These are phyloP conservation scores for Amphichorda felina DNA, from an alignment of 2,329 filamentous ascomycete species.

Conservation along the genomic window DNA sequence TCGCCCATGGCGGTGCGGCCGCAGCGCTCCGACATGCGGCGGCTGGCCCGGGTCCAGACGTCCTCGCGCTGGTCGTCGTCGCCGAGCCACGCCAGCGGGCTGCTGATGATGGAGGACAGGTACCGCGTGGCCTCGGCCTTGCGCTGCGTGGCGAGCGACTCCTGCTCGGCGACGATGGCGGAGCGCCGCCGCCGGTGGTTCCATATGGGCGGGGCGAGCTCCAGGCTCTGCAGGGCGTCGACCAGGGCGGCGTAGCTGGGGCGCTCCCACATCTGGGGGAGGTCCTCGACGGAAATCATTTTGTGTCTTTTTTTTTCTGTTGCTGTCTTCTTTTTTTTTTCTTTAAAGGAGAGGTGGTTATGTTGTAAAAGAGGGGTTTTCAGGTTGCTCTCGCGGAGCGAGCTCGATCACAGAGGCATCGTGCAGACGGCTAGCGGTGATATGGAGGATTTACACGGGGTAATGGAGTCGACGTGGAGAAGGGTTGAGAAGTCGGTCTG, in stretches of 20 bases:
- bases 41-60: constrained; percentile 70
- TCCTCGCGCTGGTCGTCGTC: constrained; percentile 53
- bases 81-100: constrained; percentile 54
- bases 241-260: constrained; percentile 56
- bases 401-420: too few species aligned
- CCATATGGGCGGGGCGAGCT: constrained; percentile 59
- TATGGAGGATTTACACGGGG: too few species aligned
- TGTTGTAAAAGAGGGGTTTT: too few species aligned
- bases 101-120: constrained; percentile 57
- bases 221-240: constrained; percentile 52
- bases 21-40: constrained; percentile 72
- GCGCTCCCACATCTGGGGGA: constrained; percentile 74
- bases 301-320: background rate
- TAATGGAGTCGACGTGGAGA: too few species aligned
- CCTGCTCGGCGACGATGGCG: constrained; percentile 27
- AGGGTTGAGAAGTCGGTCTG: too few species aligned
- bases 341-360: background rate
- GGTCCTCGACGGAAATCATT: constrained; percentile 29
- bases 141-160: constrained; percentile 25
- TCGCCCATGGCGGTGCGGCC: constrained; percentile 56
- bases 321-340: background rate
- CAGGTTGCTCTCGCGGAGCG: too few species aligned
- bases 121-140: constrained; percentile 49
- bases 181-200: constrained; percentile 30
- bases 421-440: too few species aligned